Base-by-base conservation (phyloP, 1,284 basidiomycete species). In the Irpex sp. region DNA sequence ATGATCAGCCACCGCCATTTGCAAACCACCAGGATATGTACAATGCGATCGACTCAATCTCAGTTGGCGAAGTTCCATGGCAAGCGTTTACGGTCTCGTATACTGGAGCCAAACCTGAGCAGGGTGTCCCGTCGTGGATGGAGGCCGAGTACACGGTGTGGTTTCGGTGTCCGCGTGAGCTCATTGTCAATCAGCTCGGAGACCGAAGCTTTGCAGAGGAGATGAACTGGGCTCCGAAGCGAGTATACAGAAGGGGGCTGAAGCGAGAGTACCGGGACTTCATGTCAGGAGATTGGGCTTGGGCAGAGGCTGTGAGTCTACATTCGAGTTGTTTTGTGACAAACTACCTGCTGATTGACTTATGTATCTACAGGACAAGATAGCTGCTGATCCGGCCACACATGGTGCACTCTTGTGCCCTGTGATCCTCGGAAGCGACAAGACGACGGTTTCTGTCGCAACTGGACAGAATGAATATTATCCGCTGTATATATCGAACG, bases 71-170 rank as follows among this genome's bases (percentile, higher is more conserved):
- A 1, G 28, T 66, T 4, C 61, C 51, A 5, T 67, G 66, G 65
- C 1, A 54, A 8, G 54, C 53, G 7, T 63, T 67, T 16, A 52
- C 51, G 12, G 21, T 66, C 19, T n/a, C 21, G 12, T 62, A 65
- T 10, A 42, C 28, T 5, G 58, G 62, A 16, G 42, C 35, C 28
- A 14, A 18, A 14, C 42, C 61, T 5, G 14, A 18, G 5, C 36
- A 45, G 7, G 57, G 19, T 35, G 19, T 37, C 14, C 66, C 63
- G 2, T 16, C 59, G 8, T 69, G 67, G 67, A 67, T 67, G 62
- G 19, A 19, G 3, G 21, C 59, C 10, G 37, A 59, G 3, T 67
- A 67, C 37, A 58, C 59, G 1, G 63, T 68, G 4, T 66, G 61
- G 48, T 66, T 59, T 37, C 49, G 54, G 0, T 28, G 54, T 28